A percentile compares a stretch with the other conserved stretches of the same genome.
These are phyloP conservation scores for Flaveria brownii DNA, from an alignment of 129 eudicot species.

Conservation along the genomic window DNA sequence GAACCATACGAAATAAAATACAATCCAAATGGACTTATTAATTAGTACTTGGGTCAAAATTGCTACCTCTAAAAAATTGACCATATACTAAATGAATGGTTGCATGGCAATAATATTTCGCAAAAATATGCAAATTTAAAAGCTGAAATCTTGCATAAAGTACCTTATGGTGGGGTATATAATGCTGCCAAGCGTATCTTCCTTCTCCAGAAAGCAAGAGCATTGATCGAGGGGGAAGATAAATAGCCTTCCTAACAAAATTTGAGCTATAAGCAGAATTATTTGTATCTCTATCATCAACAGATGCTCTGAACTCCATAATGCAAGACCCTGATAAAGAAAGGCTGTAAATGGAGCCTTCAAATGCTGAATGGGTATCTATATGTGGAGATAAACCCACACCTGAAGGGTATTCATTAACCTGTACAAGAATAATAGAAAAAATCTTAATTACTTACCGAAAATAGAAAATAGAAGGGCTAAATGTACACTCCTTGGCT, in stretches of 20 bases:
- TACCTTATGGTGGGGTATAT: conserved; percentile 98
- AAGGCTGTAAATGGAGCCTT: conserved; percentile 85
- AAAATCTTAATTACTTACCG: not conserved
- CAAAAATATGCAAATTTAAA: not conserved
- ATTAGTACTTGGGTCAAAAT: not conserved
- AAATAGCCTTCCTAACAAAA: conserved; percentile 59
- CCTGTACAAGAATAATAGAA: conserved; percentile 47
- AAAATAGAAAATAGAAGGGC: not conserved
- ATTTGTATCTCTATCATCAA: conserved; percentile 36
- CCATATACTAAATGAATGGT: not conserved
- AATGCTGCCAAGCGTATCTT: conserved; percentile 97
- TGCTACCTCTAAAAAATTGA: not conserved
- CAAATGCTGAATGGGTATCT: conserved; percentile 99
- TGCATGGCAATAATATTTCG: not conserved
- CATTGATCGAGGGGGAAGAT: conserved; percentile 91
- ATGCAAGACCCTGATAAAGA: conserved; percentile 96
- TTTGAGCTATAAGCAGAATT: conserved; percentile 39
- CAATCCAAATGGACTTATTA: not conserved
- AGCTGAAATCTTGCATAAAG: conserved; percentile 16
- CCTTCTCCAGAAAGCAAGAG: conserved; percentile 85
- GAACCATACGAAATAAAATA: not conserved
- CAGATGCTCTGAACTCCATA: conserved; percentile 80
- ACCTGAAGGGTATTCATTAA: conserved; percentile 94
- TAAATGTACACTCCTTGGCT: conserved; percentile 3
- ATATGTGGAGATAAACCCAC: conserved; percentile 97